Evolutionary conservation across 2,329 filamentous ascomycete genomes (phyloP).

Genomic region (Huntiella decipiens): DNA sequence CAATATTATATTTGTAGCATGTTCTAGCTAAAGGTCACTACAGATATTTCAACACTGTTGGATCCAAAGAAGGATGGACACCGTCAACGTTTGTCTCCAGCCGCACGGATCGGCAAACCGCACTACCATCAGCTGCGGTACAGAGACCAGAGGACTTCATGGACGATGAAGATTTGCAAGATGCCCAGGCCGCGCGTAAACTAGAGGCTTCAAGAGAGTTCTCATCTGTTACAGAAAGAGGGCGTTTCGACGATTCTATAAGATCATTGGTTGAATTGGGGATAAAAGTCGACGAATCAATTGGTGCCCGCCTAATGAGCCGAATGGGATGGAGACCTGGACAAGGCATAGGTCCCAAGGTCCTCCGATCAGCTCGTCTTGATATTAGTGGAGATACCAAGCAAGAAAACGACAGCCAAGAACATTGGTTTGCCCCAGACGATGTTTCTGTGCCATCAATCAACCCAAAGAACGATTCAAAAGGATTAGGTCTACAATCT

Average conservation of each 20-base stretch:
- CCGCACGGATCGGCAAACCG: constrained; percentile 42
- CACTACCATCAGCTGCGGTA: constrained; percentile 16
- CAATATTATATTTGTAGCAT: background rate
- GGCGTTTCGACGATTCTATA: no score
- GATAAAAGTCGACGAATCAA: constrained; percentile 49
- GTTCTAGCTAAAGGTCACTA: constrained; percentile 13
- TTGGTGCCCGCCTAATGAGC: constrained; percentile 68
- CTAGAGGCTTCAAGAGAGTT: constrained; percentile 60
- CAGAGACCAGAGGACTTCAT: constrained; percentile 81
- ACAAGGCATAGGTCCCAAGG: constrained; percentile 77
- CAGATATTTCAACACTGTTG: constrained; percentile 94
- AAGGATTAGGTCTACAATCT: constrained; percentile 39
- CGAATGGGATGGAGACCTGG: constrained; percentile 94
- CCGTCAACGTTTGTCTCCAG: constrained; percentile 86
- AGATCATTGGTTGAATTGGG: constrained; percentile 24
- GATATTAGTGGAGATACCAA: constrained; percentile 16
- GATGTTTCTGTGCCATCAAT: constrained; percentile 49
- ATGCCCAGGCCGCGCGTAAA: constrained; percentile 59
- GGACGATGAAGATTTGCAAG: constrained; percentile 89
- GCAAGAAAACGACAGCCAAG: background rate
- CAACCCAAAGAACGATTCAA: constrained; percentile 44
- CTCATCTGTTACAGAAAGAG: constrained; percentile 34
- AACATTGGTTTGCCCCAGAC: constrained; percentile 68
- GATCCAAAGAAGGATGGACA: constrained; percentile 95
- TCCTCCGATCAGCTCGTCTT: constrained; percentile 54